Evolutionary conservation across 1,284 basidiomycete genomes (phyloP).

Genomic region (Tetrapyrgos nigripes): DNA sequence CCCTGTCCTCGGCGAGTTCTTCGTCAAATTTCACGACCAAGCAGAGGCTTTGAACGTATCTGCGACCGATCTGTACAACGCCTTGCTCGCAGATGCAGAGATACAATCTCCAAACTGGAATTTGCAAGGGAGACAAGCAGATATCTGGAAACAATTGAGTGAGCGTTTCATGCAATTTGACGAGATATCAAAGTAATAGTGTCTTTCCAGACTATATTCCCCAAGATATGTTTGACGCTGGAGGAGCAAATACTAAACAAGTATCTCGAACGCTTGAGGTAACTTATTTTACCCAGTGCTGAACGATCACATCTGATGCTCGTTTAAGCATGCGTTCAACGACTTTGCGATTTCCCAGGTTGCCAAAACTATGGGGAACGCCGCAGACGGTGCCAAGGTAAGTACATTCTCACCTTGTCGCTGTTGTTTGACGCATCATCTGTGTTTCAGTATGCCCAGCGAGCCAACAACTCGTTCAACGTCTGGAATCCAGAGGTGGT

Average conservation of each 20-base stretch:
- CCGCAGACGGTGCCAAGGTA: conserved; percentile 56
- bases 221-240: conserved; percentile 54
- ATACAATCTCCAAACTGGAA: conserved; percentile 66
- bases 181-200: background rate
- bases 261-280: conserved; percentile 68
- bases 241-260: conserved; percentile 64
- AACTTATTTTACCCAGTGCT: conserved; percentile 4
- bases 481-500: conserved; percentile 65
- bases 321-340: conserved; percentile 57
- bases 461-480: conserved; percentile 64
- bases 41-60: conserved; percentile 53
- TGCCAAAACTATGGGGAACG: conserved; percentile 56
- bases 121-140: conserved; percentile 64
- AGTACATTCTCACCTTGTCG: background rate
- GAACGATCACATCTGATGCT: background rate
- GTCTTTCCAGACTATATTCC: conserved; percentile 54
- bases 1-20: conserved; percentile 69
- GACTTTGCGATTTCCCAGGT: conserved; percentile 73
- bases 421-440: background rate
- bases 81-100: conserved; percentile 66
- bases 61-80: conserved; percentile 53
- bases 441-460: conserved; percentile 54
- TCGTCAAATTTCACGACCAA: conserved; percentile 63
- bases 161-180: conserved; percentile 8
- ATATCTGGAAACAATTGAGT: conserved; percentile 62